phyloP scores from a whole-genome alignment of 2,329 filamentous ascomycete species.

The Neonectria magnoliae region DNA sequence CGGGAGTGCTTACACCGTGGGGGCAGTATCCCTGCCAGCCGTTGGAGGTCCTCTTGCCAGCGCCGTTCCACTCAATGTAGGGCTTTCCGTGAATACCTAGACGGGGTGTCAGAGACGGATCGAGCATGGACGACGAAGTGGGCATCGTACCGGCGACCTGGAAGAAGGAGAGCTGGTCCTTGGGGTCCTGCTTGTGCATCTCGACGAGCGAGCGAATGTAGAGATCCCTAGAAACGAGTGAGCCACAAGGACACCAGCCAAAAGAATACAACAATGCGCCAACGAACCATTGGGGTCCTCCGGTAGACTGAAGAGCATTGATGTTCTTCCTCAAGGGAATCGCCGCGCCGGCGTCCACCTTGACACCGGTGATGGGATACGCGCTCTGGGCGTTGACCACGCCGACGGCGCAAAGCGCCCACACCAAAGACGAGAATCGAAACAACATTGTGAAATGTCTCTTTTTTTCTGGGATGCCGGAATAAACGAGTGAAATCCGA shows the following conservation, averaged over 20 bases:
- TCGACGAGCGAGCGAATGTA: constrained; percentile 58
- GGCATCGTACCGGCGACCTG: constrained; percentile 55
- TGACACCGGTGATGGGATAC: constrained; percentile 80
- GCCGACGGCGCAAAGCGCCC: background rate
- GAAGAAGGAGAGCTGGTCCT: constrained; percentile 60
- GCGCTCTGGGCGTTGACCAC: background rate
- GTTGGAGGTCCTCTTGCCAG: constrained; percentile 43
- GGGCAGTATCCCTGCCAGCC: constrained; percentile 57
- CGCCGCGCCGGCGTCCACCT: constrained; percentile 72
- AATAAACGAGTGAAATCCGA: background rate
- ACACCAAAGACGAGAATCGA: background rate
- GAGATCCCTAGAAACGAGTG: constrained; percentile 53
- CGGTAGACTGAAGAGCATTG: constrained; percentile 12
- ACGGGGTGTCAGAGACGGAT: background rate
- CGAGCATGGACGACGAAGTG: background rate
- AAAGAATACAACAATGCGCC: background rate
- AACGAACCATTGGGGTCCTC: constrained; percentile 12
- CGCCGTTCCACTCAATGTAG: constrained; percentile 54
- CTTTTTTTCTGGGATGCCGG: background rate
- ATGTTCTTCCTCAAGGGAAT: constrained; percentile 20
- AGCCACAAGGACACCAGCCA: constrained; percentile 8
- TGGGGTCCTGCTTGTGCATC: constrained; percentile 53
- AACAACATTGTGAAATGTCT: background rate
- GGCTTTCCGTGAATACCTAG: constrained; percentile 55
- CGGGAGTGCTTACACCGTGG: constrained; percentile 51